Conservation (phyloP, 176 grass and related monocot genomes). For the Tillandsia fasciculata region DNA sequence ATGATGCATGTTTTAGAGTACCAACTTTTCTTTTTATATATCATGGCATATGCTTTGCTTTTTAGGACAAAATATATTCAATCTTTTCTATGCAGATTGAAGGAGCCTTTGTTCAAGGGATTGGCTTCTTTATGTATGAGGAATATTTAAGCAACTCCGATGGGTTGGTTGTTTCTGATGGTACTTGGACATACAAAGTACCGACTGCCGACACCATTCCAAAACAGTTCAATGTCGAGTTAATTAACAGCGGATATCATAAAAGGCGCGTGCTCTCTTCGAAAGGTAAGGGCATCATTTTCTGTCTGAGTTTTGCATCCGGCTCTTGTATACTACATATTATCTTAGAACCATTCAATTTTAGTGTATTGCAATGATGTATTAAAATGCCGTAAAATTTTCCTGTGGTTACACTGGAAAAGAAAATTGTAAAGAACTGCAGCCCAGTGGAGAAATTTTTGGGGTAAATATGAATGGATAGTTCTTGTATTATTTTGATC, state of each 20-base stretch:
- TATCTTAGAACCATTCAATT: background rate
- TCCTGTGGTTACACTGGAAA: too few species aligned
- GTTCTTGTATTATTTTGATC: too few species aligned
- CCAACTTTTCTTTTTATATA: background rate
- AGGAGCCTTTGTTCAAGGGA: conserved; percentile 91
- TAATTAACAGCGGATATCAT: conserved; percentile 81
- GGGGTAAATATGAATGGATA: too few species aligned
- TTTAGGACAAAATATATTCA: background rate
- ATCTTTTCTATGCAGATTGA: conserved; percentile 46
- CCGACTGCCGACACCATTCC: conserved; percentile 85
- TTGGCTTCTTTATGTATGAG: conserved; percentile 81
- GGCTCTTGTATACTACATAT: background rate
- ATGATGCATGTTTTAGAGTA: background rate
- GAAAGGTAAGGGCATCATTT: conserved; percentile 43
- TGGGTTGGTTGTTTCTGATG: conserved; percentile 69
- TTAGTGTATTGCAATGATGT: background rate
- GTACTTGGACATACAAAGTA: conserved; percentile 97
- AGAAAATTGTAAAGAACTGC: too few species aligned
- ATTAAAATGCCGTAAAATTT: too few species aligned
- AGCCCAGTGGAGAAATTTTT: too few species aligned
- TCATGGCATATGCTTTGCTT: background rate
- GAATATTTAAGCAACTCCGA: conserved; percentile 59
- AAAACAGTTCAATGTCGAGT: conserved; percentile 78
- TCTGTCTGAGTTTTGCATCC: background rate
- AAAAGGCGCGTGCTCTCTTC: conserved; percentile 84